Conservation (phyloP, 176 grass and related monocot species). For the Aechmea fasciata region DNA sequence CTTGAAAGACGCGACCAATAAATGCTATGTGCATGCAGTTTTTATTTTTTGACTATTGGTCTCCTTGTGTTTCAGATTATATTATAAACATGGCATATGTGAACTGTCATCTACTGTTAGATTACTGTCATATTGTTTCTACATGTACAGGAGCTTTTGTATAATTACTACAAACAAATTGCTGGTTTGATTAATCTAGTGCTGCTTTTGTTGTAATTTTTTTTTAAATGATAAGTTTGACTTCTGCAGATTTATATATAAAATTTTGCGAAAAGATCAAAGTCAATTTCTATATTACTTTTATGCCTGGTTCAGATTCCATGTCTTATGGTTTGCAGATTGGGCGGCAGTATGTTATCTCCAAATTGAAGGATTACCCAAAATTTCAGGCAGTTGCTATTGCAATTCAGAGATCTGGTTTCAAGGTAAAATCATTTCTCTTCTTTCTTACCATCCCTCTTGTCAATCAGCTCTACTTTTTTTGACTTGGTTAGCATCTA, state of each 20-base stretch:
- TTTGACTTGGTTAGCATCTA: not conserved
- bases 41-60: too few relatives aligned
- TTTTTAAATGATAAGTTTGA: not conserved
- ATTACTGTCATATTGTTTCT: not conserved
- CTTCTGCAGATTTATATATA: not conserved
- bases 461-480: not conserved
- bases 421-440: slow-evolving; percentile 61
- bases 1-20: too few relatives aligned
- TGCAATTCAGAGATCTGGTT: slow-evolving; percentile 96
- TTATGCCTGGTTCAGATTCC: too few relatives aligned
- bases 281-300: too few relatives aligned
- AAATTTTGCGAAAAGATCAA: not conserved
- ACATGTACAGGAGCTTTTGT: not conserved
- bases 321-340: slow-evolving; percentile 38
- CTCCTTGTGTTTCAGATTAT: too few relatives aligned
- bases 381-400: slow-evolving; percentile 98
- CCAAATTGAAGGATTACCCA: slow-evolving; percentile 88
- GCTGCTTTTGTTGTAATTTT: not conserved
- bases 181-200: not conserved
- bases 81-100: too few relatives aligned
- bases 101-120: not conserved
- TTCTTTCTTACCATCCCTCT: slow-evolving; percentile 1
- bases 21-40: too few relatives aligned
- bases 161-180: not conserved
- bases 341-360: slow-evolving; percentile 86